Base-by-base conservation (phyloP, 495 filamentous ascomycete genomes). In the Xylaria nigripes region DNA sequence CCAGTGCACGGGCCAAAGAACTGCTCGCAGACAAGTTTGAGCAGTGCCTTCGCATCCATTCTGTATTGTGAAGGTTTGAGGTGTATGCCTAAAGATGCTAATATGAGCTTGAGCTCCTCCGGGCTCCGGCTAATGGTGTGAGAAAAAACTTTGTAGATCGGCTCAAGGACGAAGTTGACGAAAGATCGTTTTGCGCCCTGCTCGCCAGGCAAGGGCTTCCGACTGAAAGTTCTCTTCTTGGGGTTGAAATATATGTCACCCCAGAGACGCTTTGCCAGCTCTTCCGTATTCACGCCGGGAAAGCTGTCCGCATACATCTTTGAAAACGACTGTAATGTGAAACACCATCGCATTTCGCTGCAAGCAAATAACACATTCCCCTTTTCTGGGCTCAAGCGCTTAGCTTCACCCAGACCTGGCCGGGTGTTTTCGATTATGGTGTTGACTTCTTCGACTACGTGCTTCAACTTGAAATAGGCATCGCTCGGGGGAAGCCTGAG, bases 161-260 rank as follows among this genome's bases (percentile, higher is more conserved):
- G 94, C 65, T 98, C 94, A 38, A 98, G 73, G 32, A 98, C 79
- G 61, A 97, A 98, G 64, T 95, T 84, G 56, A 97, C 88, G 70
- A 98, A 98, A 8, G 87, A 85, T 40, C 93, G 78, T 67, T 85
- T 92, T 8, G 90, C 82, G 27, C 80, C 73, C 58, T 90, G 82
- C 63, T 98, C 93, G 18, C 60, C 56, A 16, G 63, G 63, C 21
- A 88, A 64, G 27, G 81, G 83, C 63, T 93, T 96, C 50, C 93
- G 81, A 38, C 86, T 93, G 62, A 98, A 98, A 50, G 86, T 92
- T 42, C 92, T 84, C 67, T 86, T 92, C 57, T 73, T 75, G 0
- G 93, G 91, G 64, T 96, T 97, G 75, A 85, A 97, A 70, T 94
- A 97, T 53, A 98, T 87, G 66, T 98, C 92, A 6, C 94, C 93